Evolutionary conservation across 1,284 basidiomycete genomes (phyloP), one percentile per base, ranked within the genome.

Genomic region (Ceratobasidium sp.): DNA sequence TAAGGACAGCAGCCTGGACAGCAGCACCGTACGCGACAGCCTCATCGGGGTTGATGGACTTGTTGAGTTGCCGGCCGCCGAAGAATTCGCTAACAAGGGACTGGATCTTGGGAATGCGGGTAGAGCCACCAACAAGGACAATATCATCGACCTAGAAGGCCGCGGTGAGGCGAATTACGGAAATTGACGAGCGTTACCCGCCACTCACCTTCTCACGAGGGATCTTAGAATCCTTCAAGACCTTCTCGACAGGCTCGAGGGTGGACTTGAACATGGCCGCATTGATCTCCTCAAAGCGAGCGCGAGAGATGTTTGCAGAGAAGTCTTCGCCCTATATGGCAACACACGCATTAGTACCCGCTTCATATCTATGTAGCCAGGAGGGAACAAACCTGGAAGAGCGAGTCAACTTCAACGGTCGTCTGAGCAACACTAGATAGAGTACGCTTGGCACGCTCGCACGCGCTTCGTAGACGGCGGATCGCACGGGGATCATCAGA

Each of bases 201-300:
- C 16, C 28, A 21, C 78, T 75, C 42, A 80, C 80, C 88, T 98
- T 98, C 81, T 95, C 92, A 77, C 92, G 91, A 77, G 94, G 83
- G 83, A 99, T 96, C 88, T 98, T 99, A 76, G 96, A 89, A 84
- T 99, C 97, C 86, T 97, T 97, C 81, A 99, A 87, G 74, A 99
- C 96, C 85, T 97, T 97, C 84, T 98, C 95, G 75, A 99, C 97
- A 73, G 97, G 97, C 76, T 98, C 96, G 75, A 99, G 85, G 76
- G 96, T 99, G 56, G 94, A 95, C 84, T 96, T 96, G 90, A 99
- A 99, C 80, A 91, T 84, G 64, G 83, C 79, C 75, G 94, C 94
- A 82, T 98, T 98, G 86, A 99, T 96, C 86, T 99, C 96, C 85
- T 99, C 97, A 85, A 99, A 99, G 82, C 96, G 94, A 78, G 97